These are phyloP conservation scores for Candida loeiensis DNA, from an alignment of 805 yeast genomes.

Conservation along the genomic window DNA sequence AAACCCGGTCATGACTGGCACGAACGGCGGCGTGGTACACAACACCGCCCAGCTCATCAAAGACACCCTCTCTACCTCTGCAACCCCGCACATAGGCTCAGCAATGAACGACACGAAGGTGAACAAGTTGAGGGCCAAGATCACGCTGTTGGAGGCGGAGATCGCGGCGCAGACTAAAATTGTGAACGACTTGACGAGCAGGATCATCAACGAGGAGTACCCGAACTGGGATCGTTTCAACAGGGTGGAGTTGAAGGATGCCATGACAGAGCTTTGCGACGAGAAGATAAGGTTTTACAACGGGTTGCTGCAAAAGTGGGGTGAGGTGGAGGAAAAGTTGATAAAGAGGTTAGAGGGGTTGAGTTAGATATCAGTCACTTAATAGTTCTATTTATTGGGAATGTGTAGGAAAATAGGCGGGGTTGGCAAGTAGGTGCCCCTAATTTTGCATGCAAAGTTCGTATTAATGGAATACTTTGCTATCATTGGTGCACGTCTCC, in stretches of 20 bases:
- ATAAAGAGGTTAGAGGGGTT: constrained; percentile 13
- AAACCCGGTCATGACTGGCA: constrained; percentile 24
- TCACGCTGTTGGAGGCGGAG: constrained; percentile 44
- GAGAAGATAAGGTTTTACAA: constrained; percentile 72
- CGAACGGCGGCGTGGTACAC: constrained; percentile 32
- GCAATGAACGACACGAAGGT: constrained; percentile 44
- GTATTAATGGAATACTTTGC: too few species aligned
- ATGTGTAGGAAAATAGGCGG: background rate
- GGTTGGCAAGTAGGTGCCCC: background rate
- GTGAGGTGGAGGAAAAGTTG: constrained; percentile 42
- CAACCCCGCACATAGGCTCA: constrained; percentile 38
- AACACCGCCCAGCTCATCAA: constrained; percentile 44
- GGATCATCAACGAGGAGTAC: constrained; percentile 48
- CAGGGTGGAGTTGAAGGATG: constrained; percentile 67
- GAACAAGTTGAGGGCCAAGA: constrained; percentile 39
- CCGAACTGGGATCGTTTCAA: constrained; percentile 76
- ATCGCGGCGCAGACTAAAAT: constrained; percentile 41
- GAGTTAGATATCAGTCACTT: too few species aligned
- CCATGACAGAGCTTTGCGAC: constrained; percentile 71
- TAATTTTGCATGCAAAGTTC: background rate
- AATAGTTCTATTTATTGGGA: too few species aligned
- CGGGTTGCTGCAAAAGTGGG: constrained; percentile 68
- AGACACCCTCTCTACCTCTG: constrained; percentile 50
- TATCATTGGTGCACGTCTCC: too few species aligned
- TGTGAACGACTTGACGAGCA: constrained; percentile 44